phyloP scores from a whole-genome alignment of 208 protist genomes.

The Acanthamoeba castellanii region DNA sequence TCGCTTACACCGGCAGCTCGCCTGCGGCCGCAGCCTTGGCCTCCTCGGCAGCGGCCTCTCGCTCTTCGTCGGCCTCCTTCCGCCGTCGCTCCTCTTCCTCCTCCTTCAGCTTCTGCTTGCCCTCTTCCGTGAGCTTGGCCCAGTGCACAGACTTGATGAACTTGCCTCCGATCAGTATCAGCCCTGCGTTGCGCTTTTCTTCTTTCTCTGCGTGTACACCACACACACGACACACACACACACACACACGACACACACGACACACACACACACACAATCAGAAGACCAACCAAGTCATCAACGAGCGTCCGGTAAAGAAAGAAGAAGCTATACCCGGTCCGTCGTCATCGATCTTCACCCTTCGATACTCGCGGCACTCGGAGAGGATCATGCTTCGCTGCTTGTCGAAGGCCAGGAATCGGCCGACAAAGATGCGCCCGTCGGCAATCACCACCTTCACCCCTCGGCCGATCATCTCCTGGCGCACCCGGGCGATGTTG shows the following conservation, averaged over 20 bases:
- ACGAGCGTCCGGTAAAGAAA: not conserved
- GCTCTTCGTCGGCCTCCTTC: slow-evolving; percentile 45
- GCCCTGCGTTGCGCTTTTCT: slow-evolving; percentile 66
- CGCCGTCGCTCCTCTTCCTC: slow-evolving; percentile 38
- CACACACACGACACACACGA: no score
- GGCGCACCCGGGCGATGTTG: slow-evolving; percentile 10
- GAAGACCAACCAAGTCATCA: not conserved
- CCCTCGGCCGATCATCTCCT: slow-evolving; percentile 29
- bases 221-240: not conserved
- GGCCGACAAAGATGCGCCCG: slow-evolving; percentile 62
- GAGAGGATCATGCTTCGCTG: slow-evolving; percentile 63
- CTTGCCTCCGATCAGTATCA: slow-evolving; percentile 72
- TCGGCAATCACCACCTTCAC: slow-evolving; percentile 60
- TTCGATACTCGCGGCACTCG: slow-evolving; percentile 66
- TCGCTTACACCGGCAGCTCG: not conserved
- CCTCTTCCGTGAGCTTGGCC: slow-evolving; percentile 64
- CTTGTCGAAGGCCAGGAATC: slow-evolving; percentile 66
- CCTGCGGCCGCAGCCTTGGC: not conserved
- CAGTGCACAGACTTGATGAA: slow-evolving; percentile 12
- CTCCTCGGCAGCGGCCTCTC: not conserved
- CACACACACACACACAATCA: not conserved
- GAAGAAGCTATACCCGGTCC: not conserved
- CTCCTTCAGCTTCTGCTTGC: slow-evolving; percentile 55
- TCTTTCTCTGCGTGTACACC: slow-evolving; percentile 16
- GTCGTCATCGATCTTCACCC: not conserved